A percentile compares a stretch with the other conserved stretches of the same genome.
Evolutionary conservation across 1,284 basidiomycete genomes (phyloP).

Genomic region (Tilletia setariae): DNA sequence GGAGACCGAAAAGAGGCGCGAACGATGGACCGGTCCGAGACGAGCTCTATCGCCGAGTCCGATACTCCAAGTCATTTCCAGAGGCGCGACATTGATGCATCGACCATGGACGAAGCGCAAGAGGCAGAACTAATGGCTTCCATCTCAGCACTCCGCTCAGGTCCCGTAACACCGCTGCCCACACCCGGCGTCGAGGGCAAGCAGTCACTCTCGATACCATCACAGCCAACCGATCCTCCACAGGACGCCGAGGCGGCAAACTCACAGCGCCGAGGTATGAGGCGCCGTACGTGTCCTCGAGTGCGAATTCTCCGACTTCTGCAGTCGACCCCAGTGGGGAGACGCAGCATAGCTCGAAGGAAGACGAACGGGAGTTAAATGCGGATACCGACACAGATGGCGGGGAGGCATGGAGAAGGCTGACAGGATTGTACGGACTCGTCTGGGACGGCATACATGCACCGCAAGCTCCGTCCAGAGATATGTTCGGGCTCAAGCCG

Average conservation of each 20-base stretch:
- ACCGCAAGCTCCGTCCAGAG: background rate
- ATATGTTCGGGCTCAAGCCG: slow-evolving; percentile 52
- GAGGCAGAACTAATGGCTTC: slow-evolving; percentile 14
- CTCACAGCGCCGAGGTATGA: slow-evolving; percentile 66
- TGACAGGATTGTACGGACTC: slow-evolving; percentile 1
- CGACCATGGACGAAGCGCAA: background rate
- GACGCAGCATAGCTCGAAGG: background rate
- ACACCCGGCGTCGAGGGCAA: background rate
- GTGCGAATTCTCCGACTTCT: background rate
- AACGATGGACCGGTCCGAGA: background rate
- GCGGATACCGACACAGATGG: background rate
- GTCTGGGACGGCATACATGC: slow-evolving; percentile 60
- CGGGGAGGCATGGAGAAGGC: slow-evolving; percentile 1
- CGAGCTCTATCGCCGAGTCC: background rate
- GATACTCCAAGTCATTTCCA: background rate
- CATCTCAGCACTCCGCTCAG: slow-evolving; percentile 5
- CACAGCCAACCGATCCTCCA: background rate
- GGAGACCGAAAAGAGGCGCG: background rate
- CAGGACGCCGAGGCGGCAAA: slow-evolving; percentile 53
- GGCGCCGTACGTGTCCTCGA: background rate
- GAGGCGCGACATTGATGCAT: no score
- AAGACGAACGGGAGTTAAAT: no score
- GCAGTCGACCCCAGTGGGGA: no score
- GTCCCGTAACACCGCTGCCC: background rate
- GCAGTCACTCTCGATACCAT: background rate